Evolutionary conservation across 2,329 filamentous ascomycete genomes (phyloP), one percentile per base, ranked within the genome.

Genomic region (Raffaelea ambrosiae): DNA sequence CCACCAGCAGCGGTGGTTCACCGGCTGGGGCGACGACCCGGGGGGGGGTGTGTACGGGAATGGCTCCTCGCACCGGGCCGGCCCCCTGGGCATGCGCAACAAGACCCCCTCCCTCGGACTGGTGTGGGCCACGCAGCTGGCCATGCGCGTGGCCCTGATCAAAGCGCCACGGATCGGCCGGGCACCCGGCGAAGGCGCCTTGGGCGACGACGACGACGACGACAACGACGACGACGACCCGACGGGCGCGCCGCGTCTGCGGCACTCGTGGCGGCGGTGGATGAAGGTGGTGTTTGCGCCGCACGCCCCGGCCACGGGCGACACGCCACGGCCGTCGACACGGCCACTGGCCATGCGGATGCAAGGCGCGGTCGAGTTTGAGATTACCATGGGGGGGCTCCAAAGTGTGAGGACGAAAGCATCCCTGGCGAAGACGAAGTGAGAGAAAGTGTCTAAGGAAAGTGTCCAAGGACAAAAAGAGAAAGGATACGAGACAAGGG

Each of bases 1-100:
- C 57, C 86, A 96, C 64, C 91, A 97, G 65, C 88, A 96, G 63
- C 79, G 86, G 40, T 96, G 90, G 79, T 95, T 96, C 66, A 94
- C 90, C 4, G 90, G 93, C 53, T 96, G 93, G 91, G 89, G 91
- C 20, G 87, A 95, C 62, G 73, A 81, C 48, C 68, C 74, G 16
- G 63, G 69, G 43, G 26, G 7, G 13, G 26, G 7, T 13, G 13
- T 29, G 26, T 7, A 13, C 26, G 7, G 13, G 7, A 7, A 29
- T 13, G 26, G 7, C 26, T 29, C 7, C 13, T 7, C 7, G 7
- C 7, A 29, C 26, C 7, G 26, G 7, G 13, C 7, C 26, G 26
- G 26, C 13, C 26, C 26, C 26, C 26, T 29, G 7, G 26, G 26
- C 7, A 29, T 29, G 26, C 64, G 68, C 22, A 66, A 84, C 48